Evolutionary conservation across 73 alveolate genomes (phyloP), one percentile per base, ranked within the genome.

Genomic region (Stentor coeruleus): DNA sequence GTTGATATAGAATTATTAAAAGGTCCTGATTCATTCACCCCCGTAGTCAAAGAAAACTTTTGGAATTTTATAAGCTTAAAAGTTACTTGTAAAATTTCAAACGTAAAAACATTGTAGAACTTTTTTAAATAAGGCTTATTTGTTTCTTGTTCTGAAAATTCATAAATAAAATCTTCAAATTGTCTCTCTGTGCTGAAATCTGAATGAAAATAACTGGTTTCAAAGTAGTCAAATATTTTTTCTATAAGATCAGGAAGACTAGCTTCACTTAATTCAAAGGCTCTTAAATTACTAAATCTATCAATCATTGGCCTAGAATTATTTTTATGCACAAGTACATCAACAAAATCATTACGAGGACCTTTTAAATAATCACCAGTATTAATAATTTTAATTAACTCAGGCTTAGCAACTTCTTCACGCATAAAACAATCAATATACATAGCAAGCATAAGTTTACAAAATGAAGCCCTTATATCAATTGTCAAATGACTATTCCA

Each of bases 341-440:
- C 33, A 26, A 66, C n/a, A 15, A 26, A 33, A 33, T 20, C 15
- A 20, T 40, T 14, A 66, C 33, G 79, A 66, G 1, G 20, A 40
- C 2, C 79, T 31, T 66, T 66, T 66, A 14, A 33, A 15, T 66
- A 20, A 49, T 49, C 66, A 11, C 28, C 66, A 20, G 6, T 49
- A 20, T 26, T 20, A 26, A 66, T 28, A 20, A 26, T 33, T 66
- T 2, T 66, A 26, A 66, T 2, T 11, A 66, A 40, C 6, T 75
- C 2, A 75, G 83, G 83, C 59, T 39, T 75, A 11, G 14, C 39
- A n/a, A 35, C 35, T 75, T 37, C 83, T 75, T 39, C 35, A 37
- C 83, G 59, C 59, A 66, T 75, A n/a, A 37, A 15, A 38, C 59
- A 39, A 37, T 75, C 83, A 14, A 75, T 38, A 38, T 75, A 35